A percentile compares a stretch with the other conserved stretches of the same genome.
These are phyloP conservation scores for Nephelium lappaceum DNA, from an alignment of 345 rosid species.

Conservation along the genomic window DNA sequence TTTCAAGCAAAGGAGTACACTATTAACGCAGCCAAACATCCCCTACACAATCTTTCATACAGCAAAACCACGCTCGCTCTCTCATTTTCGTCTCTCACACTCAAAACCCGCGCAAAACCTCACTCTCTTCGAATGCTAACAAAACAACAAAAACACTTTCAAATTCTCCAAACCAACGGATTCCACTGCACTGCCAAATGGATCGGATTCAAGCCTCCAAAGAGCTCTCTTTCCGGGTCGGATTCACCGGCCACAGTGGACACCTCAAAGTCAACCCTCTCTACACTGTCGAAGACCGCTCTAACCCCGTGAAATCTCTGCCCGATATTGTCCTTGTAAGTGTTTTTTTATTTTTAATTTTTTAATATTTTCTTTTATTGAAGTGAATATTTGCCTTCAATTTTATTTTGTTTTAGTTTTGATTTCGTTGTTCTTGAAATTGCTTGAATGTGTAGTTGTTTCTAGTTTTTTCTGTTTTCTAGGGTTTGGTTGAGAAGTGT, in stretches of 20 bases:
- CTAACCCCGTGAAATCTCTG: conserved; percentile 64
- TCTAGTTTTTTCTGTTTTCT: not conserved
- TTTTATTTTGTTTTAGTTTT: not conserved
- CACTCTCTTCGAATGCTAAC: not conserved
- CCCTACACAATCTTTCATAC: conserved; percentile 11
- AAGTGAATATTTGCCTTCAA: not conserved
- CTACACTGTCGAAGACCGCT: conserved; percentile 58
- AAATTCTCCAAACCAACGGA: not conserved
- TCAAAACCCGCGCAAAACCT: conserved; percentile 35
- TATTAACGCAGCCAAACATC: not conserved
- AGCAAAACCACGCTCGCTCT: too few species aligned
- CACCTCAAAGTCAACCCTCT: conserved; percentile 93
- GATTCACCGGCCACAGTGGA: conserved; percentile 87
- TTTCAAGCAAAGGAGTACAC: not conserved
- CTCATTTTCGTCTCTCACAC: not conserved
- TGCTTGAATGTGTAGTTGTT: conserved; percentile 4
- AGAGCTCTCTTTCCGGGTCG: conserved; percentile 79
- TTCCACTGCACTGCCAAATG: conserved; percentile 36
- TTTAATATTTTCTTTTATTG: not conserved
- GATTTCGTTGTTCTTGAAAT: not conserved
- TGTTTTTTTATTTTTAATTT: not conserved
- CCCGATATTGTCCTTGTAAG: conserved; percentile 78
- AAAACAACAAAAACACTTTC: not conserved
- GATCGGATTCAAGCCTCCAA: conserved; percentile 65
- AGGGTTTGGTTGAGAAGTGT: conserved; percentile 16